Evolutionary conservation across 345 rosid species (phyloP).

Genomic region (Lepidium sativum): DNA sequence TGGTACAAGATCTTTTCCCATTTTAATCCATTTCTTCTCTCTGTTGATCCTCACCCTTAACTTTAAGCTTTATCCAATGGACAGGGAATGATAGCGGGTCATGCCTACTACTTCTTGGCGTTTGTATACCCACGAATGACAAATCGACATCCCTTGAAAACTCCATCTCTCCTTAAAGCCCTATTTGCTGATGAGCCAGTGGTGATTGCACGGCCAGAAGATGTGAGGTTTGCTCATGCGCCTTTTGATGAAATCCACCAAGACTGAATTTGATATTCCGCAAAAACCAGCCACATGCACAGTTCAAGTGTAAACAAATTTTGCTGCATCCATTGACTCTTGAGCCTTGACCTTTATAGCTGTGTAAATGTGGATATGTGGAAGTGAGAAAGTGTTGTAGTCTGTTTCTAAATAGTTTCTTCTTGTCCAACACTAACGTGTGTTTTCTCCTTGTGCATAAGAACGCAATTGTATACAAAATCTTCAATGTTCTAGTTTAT

Average conservation of each 20-base stretch:
- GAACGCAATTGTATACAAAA: constrained; percentile 5
- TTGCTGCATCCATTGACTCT: not conserved
- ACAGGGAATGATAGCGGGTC: constrained; percentile 99
- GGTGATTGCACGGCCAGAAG: constrained; percentile 63
- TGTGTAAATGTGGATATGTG: not conserved
- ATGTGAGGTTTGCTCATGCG: constrained; percentile 73
- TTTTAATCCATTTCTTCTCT: not conserved
- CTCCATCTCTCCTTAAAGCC: constrained; percentile 73
- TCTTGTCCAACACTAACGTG: not conserved
- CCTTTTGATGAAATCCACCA: constrained; percentile 61
- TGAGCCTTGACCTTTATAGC: not conserved
- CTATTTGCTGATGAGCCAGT: constrained; percentile 83
- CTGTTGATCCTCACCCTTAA: not conserved
- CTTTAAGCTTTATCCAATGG: not conserved
- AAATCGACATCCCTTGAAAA: constrained; percentile 63
- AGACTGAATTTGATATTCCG: constrained; percentile 31
- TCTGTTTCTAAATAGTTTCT: constrained; percentile 4
- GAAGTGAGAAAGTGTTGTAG: not conserved
- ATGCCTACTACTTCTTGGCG: constrained; percentile 91
- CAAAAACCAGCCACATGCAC: not conserved
- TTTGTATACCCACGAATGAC: constrained; percentile 91
- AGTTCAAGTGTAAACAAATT: not conserved
- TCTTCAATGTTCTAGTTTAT: not conserved
- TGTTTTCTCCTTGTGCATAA: constrained; percentile 13
- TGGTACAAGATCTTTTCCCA: constrained; percentile 44